These are phyloP conservation scores for Aspergillus costaricaensis DNA, from an alignment of 2,329 filamentous ascomycete genomes.

Conservation along the genomic window DNA sequence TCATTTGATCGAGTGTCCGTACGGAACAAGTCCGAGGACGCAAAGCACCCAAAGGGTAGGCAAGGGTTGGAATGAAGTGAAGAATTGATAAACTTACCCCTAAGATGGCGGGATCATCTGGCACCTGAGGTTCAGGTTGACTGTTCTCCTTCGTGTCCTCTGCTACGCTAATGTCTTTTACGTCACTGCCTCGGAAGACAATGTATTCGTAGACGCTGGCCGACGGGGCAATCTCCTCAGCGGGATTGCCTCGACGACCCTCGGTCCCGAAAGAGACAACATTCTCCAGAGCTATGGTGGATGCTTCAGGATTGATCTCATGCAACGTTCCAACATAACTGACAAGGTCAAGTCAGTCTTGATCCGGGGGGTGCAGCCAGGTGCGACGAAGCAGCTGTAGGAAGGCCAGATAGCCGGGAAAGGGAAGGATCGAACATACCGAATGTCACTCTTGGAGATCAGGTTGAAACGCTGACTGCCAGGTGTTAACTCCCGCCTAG, in stretches of 20 bases:
- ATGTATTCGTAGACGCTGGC: conserved; percentile 97
- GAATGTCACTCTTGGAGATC: conserved; percentile 96
- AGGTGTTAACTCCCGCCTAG: conserved; percentile 40
- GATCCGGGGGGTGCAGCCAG: conserved; percentile 7
- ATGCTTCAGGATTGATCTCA: conserved; percentile 96
- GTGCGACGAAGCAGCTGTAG: conserved; percentile 17
- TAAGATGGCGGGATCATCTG: conserved; percentile 94
- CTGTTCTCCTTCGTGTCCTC: conserved; percentile 72
- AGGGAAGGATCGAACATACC: conserved; percentile 58
- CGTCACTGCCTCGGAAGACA: conserved; percentile 95
- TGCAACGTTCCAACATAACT: conserved; percentile 96
- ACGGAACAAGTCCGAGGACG: conserved; percentile 11
- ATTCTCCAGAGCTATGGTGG: conserved; percentile 95
- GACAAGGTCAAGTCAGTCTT: conserved; percentile 35
- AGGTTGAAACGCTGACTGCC: conserved; percentile 86
- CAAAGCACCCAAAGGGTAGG: conserved; percentile 1
- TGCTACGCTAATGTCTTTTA: conserved; percentile 95
- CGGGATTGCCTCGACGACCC: conserved; percentile 74
- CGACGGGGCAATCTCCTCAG: conserved; percentile 80
- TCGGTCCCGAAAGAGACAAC: conserved; percentile 94
- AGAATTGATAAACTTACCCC: conserved; percentile 70
- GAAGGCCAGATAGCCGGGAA: conserved; percentile 1
- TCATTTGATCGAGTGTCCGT: conserved; percentile 41
- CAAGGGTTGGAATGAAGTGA: not conserved
- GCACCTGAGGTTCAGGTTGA: conserved; percentile 74